phyloP scores from a whole-genome alignment of 164 flowering plant genomes.

The Magnolia changhungtana region DNA sequence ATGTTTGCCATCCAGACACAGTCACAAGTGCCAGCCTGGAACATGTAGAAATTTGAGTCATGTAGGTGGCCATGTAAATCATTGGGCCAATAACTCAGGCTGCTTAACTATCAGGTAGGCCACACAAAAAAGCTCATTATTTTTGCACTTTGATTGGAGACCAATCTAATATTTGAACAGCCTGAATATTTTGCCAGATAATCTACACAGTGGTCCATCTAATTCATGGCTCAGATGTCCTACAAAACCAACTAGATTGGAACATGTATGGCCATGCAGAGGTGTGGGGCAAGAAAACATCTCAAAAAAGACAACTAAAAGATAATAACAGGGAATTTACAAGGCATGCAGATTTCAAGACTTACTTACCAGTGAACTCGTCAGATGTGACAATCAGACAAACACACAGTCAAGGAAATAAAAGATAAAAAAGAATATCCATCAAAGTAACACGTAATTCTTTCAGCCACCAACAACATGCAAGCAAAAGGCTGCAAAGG shows the following conservation, averaged over 20 bases:
- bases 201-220: not conserved
- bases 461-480: not conserved
- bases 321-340: not conserved
- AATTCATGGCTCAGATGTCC: not conserved
- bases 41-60: not conserved
- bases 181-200: no score
- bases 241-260: not conserved
- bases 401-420: constrained; percentile 16
- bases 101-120: not conserved
- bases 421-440: not conserved
- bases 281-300: not conserved
- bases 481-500: constrained; percentile 21
- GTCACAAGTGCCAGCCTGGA: not conserved
- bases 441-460: not conserved
- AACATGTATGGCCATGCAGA: not conserved
- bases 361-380: constrained; percentile 17
- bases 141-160: no score
- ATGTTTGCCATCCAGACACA: not conserved
- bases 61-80: no score
- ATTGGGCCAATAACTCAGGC: no score
- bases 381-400: not conserved
- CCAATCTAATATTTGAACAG: no score
- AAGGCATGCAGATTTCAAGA: not conserved
- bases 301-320: not conserved
- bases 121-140: no score